Base-by-base conservation (phyloP, 768 basidiomycete species). In the Mycena vulgaris region DNA sequence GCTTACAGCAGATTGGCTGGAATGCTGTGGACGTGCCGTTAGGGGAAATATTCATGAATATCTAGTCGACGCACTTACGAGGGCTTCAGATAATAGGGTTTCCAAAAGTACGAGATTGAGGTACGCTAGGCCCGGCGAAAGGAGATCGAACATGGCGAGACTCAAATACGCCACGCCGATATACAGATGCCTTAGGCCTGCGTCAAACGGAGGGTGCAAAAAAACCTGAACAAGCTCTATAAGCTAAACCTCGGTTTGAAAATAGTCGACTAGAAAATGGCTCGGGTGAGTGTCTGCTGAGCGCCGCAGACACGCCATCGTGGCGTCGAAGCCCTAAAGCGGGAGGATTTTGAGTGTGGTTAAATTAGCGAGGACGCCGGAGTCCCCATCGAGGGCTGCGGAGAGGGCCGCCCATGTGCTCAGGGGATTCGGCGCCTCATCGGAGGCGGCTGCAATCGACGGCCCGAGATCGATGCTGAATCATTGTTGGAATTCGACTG, bases 241-340 rank as follows among this genome's bases (percentile, higher is more conserved):
- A 5, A 80, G 67, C 19, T 83, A 80, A 11, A 60, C 42, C n/a
- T 47, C 55, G 3, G 60, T 45, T 2, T 81, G 73, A 37, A 75
- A 79, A 30, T 74, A 71, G 23, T 77, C 75, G 0, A 71, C 71
- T 2, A 82, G 67, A 33, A 59, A 58, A 14, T 83, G 76, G 14
- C 68, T 61, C 6, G 68, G 76, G 35, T 81, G 65, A 13, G 79
- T 79, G 39, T 75, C 68, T 3, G 77, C 59, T 13, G 77, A 76
- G 16, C 76, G 74, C 17, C 66, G 70, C 42, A 83, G 17, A 75
- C 75, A 40, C 68, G 40, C 37, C 67, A 78, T 9, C 72, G 80
- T 37, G 80, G 70, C 31, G 74, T 74, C 37, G 80, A 73, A 19
- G 68, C 76, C 45, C 23, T 57, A 53, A 0, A 62, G 48, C 8